Base-by-base conservation (phyloP, 2,329 filamentous ascomycete genomes). In the Nannizzia gypsea region DNA sequence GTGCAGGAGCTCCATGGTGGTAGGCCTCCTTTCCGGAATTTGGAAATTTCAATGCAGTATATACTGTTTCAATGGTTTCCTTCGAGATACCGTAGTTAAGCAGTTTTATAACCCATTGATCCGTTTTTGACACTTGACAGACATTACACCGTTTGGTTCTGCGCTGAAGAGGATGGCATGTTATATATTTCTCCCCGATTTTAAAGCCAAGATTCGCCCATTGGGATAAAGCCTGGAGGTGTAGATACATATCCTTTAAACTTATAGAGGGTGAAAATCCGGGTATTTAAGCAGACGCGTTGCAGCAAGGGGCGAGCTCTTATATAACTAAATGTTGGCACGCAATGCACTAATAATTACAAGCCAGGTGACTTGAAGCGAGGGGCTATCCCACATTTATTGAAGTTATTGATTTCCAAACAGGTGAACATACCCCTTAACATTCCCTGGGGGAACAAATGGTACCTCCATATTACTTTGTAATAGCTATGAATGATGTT, bases 91-190 rank as follows among this genome's bases (percentile, higher is more conserved):
- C 31, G 3, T 58, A 44, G 15, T 58, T 22, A n/a, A 58, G 11
- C 2, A 58, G 20, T 22, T 58, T 46, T 46, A 58, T 20, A 13
- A 46, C 56, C 56, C 56, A 58, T 11, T 40, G 56, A 48, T 58
- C 56, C 11, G 50, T 4, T 9, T 46, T 58, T 46, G 56, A 31
- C 11, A 40, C 38, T 17, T 40, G 48, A 38, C 56, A 46, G 15
- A 58, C 38, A 58, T 58, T 48, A 36, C 56, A 58, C 3, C n/a
- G 38, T 26, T 58, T 58, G 8, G 38, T n/a, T 48, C 24, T 58
- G 38, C 56, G 38, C 38, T 46, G 56, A 15, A 58, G 56, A 8
- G 56, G 38, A 50, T 58, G 31, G 28, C 42, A 55, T 40, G 31
- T 22, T 26, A 28, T 59, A 59, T 36, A 31, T 54, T 36, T 59